Evolutionary conservation across 495 filamentous ascomycete species (phyloP).

Genomic region (Trichoderma parareesei): DNA sequence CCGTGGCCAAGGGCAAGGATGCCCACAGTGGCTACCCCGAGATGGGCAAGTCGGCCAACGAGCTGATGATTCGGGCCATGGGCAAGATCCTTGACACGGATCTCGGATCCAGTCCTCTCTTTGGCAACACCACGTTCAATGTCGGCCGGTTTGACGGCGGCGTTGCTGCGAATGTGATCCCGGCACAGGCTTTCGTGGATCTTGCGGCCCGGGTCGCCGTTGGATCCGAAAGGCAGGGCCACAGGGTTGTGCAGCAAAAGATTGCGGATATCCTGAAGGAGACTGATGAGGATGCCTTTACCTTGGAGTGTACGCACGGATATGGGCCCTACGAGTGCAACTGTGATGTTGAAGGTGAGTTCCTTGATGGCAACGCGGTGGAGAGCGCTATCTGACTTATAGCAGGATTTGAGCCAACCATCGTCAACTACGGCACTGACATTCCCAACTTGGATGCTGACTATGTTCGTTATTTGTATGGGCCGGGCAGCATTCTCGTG

Average conservation of each 20-base stretch:
- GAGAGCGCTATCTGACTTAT: neutral
- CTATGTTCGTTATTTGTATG: constrained; percentile 80
- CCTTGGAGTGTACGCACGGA: constrained; percentile 46
- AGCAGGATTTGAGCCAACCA: constrained; percentile 62
- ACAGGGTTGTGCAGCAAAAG: constrained; percentile 41
- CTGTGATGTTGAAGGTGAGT: constrained; percentile 62
- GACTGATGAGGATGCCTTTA: constrained; percentile 49
- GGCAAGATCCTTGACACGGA: constrained; percentile 52
- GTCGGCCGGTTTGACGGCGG: constrained; percentile 71
- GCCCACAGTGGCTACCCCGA: constrained; percentile 87
- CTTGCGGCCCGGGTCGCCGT: constrained; percentile 68
- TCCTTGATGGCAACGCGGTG: neutral
- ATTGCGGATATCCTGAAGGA: constrained; percentile 52
- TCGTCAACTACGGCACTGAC: constrained; percentile 91
- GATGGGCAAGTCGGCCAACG: constrained; percentile 73
- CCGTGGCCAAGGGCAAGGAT: constrained; percentile 65
- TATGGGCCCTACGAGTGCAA: constrained; percentile 74
- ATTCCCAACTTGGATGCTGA: constrained; percentile 65
- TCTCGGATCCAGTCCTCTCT: constrained; percentile 64
- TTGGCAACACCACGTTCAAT: constrained; percentile 82
- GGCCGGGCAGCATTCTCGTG: constrained; percentile 79
- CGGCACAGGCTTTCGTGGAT: constrained; percentile 57
- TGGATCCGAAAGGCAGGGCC: constrained; percentile 51
- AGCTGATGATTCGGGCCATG: constrained; percentile 62
- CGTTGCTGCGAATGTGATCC: constrained; percentile 83